Conservation (phyloP, 2,329 filamentous ascomycete genomes). For the Fusarium metavorans region DNA sequence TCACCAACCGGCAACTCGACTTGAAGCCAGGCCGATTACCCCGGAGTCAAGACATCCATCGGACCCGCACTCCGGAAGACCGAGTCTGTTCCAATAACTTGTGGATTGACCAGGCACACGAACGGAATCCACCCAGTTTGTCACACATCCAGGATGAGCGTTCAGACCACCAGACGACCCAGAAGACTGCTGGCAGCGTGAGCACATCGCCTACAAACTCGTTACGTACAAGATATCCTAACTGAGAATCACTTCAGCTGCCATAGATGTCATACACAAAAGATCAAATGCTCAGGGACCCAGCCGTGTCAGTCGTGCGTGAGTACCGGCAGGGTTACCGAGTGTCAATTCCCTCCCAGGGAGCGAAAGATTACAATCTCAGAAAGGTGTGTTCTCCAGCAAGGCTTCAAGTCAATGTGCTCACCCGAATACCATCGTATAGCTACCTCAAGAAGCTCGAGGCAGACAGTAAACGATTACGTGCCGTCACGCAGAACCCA, state of each 20-base stretch:
- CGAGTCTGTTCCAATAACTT: slow-evolving; percentile 23
- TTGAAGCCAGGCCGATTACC: slow-evolving; percentile 22
- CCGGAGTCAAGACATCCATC: slow-evolving; percentile 22
- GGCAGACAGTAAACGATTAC: slow-evolving; percentile 17
- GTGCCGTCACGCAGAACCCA: slow-evolving; percentile 23
- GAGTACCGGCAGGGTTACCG: slow-evolving; percentile 50
- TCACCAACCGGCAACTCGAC: slow-evolving; percentile 11
- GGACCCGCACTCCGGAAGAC: slow-evolving; percentile 23
- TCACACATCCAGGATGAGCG: slow-evolving; percentile 26
- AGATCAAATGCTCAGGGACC: slow-evolving; percentile 60
- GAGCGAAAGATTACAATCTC: slow-evolving; percentile 54
- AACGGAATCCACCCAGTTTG: background rate
- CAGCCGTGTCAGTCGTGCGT: slow-evolving; percentile 56
- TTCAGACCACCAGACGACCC: slow-evolving; percentile 34
- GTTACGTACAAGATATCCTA: background rate
- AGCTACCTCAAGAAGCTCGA: slow-evolving; percentile 35
- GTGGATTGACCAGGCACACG: slow-evolving; percentile 14
- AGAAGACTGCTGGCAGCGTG: slow-evolving; percentile 44
- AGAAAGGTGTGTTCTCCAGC: slow-evolving; percentile 13
- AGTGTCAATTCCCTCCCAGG: slow-evolving; percentile 55
- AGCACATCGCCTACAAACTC: background rate
- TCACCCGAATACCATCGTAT: background rate
- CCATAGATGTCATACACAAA: slow-evolving; percentile 58
- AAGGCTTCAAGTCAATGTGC: fast-evolving
- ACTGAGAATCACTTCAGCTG: slow-evolving; percentile 42